Evolutionary conservation across 2,329 filamentous ascomycete genomes (phyloP), one percentile per base, ranked within the genome.

Genomic region (Arthrinium phaeospermum): DNA sequence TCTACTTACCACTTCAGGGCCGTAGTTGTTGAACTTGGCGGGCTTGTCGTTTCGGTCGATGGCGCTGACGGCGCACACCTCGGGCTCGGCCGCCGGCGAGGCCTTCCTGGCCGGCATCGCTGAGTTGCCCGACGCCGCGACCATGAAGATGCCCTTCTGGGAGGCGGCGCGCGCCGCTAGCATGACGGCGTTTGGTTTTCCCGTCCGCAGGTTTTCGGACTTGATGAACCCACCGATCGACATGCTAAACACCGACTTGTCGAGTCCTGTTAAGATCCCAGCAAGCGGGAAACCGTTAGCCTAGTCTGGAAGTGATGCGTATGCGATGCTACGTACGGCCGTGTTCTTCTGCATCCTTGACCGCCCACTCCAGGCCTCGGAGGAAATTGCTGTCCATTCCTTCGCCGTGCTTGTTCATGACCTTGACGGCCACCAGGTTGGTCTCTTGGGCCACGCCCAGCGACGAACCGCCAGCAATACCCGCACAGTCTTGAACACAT

Each of bases 361-460:
- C 14, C 3, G 16, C 41, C 67, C 67, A 68, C 7, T 30, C 72
- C 73, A 85, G 78, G 5, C 83, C 85, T 3, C 78, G 77, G 27
- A 86, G 80, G 64, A 86, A 76, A 24, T 81, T 80, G 57, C 80
- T 82, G 37, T 75, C 61, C 51, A 79, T 81, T 51, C 83, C 82
- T 27, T 77, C 79, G 72, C 84, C 82, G 44, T 75, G 61, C 68
- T 80, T 71, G 75, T 81, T 78, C 41, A 86, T 81, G 7, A 86
- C 84, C 80, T 86, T 86, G 77, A 87, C 83, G 64, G 81, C 84
- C 19, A 75, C 70, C 14, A 77, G 24, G 14, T 73, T 74, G 1
- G 75, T 71, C 70, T 76, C 75, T 72, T 76, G 75, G 37, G 76
- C 75, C 10, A 77, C 74, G 24, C 76, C 76, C 34, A 74, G 74